phyloP scores from a whole-genome alignment of 2,329 filamentous ascomycete species.

The Keithomyces neogunnii region DNA sequence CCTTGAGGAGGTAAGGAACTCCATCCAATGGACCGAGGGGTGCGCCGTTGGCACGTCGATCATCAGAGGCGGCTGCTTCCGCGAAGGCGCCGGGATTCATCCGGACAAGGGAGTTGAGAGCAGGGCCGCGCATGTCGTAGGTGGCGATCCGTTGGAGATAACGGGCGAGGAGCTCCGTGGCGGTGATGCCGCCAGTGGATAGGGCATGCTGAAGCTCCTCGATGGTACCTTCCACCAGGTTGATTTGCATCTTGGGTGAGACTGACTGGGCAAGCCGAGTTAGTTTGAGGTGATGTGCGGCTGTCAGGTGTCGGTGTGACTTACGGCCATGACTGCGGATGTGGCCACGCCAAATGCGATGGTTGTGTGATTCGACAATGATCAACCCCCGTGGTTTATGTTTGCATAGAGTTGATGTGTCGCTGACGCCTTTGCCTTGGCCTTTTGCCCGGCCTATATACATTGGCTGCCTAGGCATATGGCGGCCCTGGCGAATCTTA shows the following conservation, averaged over 20 bases:
- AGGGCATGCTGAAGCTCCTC: background rate
- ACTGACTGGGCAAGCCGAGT: background rate
- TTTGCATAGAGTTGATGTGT: no score
- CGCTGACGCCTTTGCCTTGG: no score
- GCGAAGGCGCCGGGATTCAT: background rate
- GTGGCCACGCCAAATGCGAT: no score
- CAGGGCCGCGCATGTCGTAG: background rate
- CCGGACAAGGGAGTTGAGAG: background rate
- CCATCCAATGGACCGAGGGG: background rate
- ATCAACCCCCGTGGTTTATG: no score
- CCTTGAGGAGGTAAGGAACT: background rate
- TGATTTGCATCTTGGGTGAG: background rate
- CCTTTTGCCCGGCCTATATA: no score
- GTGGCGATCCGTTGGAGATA: background rate
- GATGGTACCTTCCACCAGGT: background rate
- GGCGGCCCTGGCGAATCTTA: no score
- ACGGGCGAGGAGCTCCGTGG: background rate
- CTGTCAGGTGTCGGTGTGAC: no score
- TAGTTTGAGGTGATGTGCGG: background rate
- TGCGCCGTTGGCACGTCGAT: background rate
- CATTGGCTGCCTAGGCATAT: no score
- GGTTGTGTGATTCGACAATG: no score
- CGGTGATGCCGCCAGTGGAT: background rate
- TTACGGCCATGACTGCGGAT: no score
- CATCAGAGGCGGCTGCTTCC: background rate